Evolutionary conservation across 495 filamentous ascomycete species (phyloP).

Genomic region (Amniculicola lignicola): DNA sequence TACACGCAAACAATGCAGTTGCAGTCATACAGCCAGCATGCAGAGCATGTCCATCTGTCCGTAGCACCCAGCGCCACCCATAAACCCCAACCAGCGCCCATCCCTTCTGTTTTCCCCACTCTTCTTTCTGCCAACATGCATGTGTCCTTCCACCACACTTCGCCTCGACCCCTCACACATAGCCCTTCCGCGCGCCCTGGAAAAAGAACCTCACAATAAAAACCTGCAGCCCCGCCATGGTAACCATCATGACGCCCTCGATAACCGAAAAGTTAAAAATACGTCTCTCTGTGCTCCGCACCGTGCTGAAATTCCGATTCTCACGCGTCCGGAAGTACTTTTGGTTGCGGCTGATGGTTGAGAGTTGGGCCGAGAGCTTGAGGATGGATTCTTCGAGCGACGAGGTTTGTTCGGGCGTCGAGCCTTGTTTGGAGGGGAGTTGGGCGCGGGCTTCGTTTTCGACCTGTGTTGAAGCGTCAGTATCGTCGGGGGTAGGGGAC

Average conservation of each 20-base stretch:
- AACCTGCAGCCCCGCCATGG: conserved; percentile 95
- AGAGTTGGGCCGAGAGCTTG: conserved; percentile 89
- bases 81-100: too few species aligned
- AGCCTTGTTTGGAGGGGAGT: conserved; percentile 87
- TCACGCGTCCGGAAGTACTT: conserved; percentile 99
- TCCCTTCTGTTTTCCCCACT: too few species aligned
- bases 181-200: conserved; percentile 78
- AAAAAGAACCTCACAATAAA: conserved; percentile 99
- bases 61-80: too few species aligned
- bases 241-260: conserved; percentile 86
- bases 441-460: conserved; percentile 86
- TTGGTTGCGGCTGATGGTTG: conserved; percentile 95
- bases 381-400: conserved; percentile 92
- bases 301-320: conserved; percentile 98
- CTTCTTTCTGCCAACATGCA: background rate
- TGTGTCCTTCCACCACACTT: background rate
- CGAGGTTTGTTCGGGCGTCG: conserved; percentile 84
- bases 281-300: conserved; percentile 87
- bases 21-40: too few species aligned
- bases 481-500: background rate
- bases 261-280: conserved; percentile 98
- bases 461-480: conserved; percentile 55
- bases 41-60: too few species aligned
- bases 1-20: too few species aligned
- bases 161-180: background rate